Evolutionary conservation across 2,329 filamentous ascomycete genomes (phyloP).

Genomic region (Aspergillus sp.): DNA sequence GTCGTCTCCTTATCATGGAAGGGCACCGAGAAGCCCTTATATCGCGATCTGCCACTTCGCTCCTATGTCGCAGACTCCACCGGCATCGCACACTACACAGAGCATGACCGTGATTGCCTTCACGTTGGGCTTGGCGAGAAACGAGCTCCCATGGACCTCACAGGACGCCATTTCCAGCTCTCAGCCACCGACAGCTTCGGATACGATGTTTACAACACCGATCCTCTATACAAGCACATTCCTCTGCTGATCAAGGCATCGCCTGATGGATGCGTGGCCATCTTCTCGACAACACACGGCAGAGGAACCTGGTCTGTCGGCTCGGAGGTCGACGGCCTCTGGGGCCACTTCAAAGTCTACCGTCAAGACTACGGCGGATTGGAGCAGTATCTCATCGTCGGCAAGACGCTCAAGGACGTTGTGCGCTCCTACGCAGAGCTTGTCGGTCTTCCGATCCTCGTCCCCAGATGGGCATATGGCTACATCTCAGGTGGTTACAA

Average conservation of each 20-base stretch:
- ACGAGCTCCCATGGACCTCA: conserved; percentile 71
- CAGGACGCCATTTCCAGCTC: conserved; percentile 65
- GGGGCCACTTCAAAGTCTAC: conserved; percentile 74
- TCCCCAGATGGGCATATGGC: conserved; percentile 72
- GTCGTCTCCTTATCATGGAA: conserved; percentile 59
- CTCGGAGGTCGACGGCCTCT: conserved; percentile 73
- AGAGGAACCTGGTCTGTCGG: conserved; percentile 68
- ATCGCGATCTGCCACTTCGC: conserved; percentile 64
- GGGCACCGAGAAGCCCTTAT: conserved; percentile 55
- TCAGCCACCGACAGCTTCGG: conserved; percentile 73
- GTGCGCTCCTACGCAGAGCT: conserved; percentile 67
- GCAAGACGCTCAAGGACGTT: conserved; percentile 66
- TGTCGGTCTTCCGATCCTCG: conserved; percentile 67
- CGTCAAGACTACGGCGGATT: conserved; percentile 71
- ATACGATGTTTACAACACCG: conserved; percentile 70
- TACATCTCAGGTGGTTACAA: conserved; percentile 70
- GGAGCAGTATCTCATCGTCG: conserved; percentile 70
- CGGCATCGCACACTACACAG: conserved; percentile 66
- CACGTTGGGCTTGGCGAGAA: conserved; percentile 74
- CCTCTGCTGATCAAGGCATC: conserved; percentile 71
- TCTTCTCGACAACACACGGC: conserved; percentile 68
- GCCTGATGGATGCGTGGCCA: conserved; percentile 63
- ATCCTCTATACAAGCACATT: conserved; percentile 76
- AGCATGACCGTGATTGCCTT: conserved; percentile 63
- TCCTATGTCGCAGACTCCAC: conserved; percentile 65